Base-by-base conservation (phyloP, 768 basidiomycete species). In the Suillus placidus region DNA sequence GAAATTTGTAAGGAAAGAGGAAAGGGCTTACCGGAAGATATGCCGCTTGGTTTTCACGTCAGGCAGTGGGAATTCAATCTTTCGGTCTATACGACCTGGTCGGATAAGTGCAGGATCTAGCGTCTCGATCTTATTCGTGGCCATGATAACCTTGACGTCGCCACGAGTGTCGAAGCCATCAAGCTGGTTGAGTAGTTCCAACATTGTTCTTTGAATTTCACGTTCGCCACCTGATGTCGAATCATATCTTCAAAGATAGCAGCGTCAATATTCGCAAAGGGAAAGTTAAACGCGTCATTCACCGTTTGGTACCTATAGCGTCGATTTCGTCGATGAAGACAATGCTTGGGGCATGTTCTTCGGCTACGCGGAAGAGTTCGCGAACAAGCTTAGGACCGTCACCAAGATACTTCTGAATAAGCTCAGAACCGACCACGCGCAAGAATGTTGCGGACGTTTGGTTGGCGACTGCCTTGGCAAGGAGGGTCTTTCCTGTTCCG, bases 91-190 rank as follows among this genome's bases (percentile, higher is more conserved):
- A 73, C 97, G 94, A 56, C 97, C 97, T 6, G 97, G 97, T 61
- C 97, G 93, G 73, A 99, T 97, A 66, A 99, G 88, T 20, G 97
- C 97, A 63, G 97, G 97, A 78, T 99, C 97, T 35, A 99, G 86
- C 4, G 94, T 90, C 76, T 99, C 97, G 71, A 99, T 99, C 80
- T 86, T 90, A 81, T 99, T 99, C 6, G 97, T 99, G 14, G 97
- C 97, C 97, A 99, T 99, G 77, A 99, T 98, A 70, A 99, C 97
- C 80, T 99, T 99, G 65, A 99, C 96, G 74, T 99, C 97, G n/a
- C 97, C 97, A 64, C 96, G 89, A 6, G 95, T 95, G 75, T 99
- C 97, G 78, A 99, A 99, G n/a, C 97, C 97, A 72, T 99, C 97
- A 47, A 99, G 85, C 79, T 99, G 97, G 76, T 99, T 99, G 61